phyloP scores from a whole-genome alignment of 768 basidiomycete species.

The Boletus barrowsii region DNA sequence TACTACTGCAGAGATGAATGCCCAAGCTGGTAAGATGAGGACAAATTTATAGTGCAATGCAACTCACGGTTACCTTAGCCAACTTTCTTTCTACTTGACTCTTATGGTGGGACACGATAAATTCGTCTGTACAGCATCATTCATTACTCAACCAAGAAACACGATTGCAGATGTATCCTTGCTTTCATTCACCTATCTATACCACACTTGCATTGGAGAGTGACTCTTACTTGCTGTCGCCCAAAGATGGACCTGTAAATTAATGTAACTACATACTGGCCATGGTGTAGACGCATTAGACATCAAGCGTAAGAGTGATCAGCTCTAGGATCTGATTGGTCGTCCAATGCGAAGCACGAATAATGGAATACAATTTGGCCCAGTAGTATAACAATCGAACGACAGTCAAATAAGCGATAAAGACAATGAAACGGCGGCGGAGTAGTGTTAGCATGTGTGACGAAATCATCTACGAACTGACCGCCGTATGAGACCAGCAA shows the following conservation, averaged over 20 bases:
- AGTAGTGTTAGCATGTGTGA: conserved; percentile 12
- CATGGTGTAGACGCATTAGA: background rate
- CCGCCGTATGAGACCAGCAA: conserved; percentile 84
- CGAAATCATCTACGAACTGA: conserved; percentile 47
- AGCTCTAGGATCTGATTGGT: conserved; percentile 10
- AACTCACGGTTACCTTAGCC: conserved; percentile 35
- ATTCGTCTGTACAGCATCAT: conserved; percentile 9
- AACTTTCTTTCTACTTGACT: conserved; percentile 59
- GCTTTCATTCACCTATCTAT: conserved; percentile 31
- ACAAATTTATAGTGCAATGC: background rate
- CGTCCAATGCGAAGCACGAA: conserved; percentile 6
- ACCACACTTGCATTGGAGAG: conserved; percentile 23
- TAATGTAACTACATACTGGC: conserved; percentile 28
- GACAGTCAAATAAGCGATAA: conserved; percentile 10
- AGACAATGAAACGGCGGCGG: conserved; percentile 11
- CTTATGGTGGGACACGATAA: conserved; percentile 1
- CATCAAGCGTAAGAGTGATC: background rate
- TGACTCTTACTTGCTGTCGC: conserved; percentile 14
- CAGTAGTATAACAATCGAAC: conserved; percentile 10
- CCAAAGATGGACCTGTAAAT: conserved; percentile 23
- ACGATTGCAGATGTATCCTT: conserved; percentile 25
- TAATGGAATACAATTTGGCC: conserved; percentile 19
- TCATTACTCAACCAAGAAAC: conserved; percentile 15
- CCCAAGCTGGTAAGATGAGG: conserved; percentile 61
- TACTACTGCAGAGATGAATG: conserved; percentile 42